Conservation (phyloP, 2,329 filamentous ascomycete species). For the Didymella lethalis region DNA sequence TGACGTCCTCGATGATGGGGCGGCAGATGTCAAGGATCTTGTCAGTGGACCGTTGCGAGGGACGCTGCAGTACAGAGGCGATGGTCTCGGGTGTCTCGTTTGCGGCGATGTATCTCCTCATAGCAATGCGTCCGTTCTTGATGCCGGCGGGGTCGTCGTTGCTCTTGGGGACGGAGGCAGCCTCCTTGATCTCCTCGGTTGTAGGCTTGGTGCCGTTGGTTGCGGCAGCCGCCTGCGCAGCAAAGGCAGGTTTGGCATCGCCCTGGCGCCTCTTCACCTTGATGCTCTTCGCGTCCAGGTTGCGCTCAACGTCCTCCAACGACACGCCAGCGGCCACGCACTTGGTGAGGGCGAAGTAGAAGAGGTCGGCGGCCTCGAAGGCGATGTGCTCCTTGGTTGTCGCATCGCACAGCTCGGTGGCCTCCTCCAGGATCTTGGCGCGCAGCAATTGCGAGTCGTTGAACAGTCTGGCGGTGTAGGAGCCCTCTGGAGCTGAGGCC, state of each 20-base stretch:
- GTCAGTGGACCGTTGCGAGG: conserved; percentile 94
- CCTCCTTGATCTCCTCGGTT: conserved; percentile 58
- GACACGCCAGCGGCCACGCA: conserved; percentile 85
- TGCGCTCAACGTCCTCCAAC: conserved; percentile 88
- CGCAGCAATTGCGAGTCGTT: conserved; percentile 87
- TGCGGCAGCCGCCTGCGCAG: conserved; percentile 69
- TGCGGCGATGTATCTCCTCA: conserved; percentile 79
- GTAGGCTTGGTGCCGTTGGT: conserved; percentile 28
- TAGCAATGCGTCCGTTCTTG: conserved; percentile 71
- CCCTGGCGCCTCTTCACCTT: conserved; percentile 94
- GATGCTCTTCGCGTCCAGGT: conserved; percentile 90
- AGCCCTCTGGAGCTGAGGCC: conserved; percentile 81
- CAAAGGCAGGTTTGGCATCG: conserved; percentile 93
- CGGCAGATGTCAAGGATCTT: conserved; percentile 88
- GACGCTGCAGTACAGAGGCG: conserved; percentile 78
- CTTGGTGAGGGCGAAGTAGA: conserved; percentile 95
- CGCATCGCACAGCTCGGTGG: conserved; percentile 91
- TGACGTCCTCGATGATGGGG: conserved; percentile 90
- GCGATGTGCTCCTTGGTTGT: conserved; percentile 82
- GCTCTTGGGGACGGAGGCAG: conserved; percentile 62
- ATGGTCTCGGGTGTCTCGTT: conserved; percentile 71
- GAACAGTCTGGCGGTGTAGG: conserved; percentile 93
- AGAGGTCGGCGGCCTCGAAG: conserved; percentile 91
- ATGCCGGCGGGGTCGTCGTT: conserved; percentile 60
- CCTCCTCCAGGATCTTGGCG: conserved; percentile 99